Percentiles rank a stretch among this genome's conserved stretches.
Evolutionary conservation across 176 grass and related monocot species (phyloP).

Genomic region (Aegilops tauschii): DNA sequence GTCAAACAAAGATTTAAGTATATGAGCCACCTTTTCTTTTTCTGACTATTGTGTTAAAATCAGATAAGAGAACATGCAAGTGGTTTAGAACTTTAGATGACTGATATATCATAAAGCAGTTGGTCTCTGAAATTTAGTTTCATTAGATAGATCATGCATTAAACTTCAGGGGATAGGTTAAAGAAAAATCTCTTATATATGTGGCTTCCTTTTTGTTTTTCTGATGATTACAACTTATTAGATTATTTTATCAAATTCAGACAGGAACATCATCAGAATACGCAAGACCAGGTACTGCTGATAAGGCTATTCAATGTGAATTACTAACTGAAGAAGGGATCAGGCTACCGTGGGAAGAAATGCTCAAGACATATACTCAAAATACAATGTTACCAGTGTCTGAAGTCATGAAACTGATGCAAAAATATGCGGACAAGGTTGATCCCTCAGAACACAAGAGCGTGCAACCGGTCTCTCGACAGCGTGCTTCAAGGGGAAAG

Average conservation of each 20-base stretch:
- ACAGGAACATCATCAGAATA: constrained; percentile 13
- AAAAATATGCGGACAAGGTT: constrained; percentile 14
- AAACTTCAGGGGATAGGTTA: constrained; percentile 1
- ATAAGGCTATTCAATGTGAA: constrained; percentile 56
- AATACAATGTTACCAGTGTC: not conserved
- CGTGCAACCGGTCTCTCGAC: not conserved
- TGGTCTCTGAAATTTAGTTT: constrained; percentile 19
- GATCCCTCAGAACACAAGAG: constrained; percentile 15
- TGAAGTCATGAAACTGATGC: constrained; percentile 15
- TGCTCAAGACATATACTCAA: not conserved
- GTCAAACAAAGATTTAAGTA: not conserved
- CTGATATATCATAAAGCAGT: not conserved
- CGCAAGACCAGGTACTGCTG: constrained; percentile 37
- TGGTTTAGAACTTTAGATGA: constrained; percentile 6
- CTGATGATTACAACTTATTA: not conserved
- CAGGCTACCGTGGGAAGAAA: constrained; percentile 21
- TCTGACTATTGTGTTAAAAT: constrained; percentile 24
- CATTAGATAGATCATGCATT: not conserved
- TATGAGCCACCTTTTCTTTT: not conserved
- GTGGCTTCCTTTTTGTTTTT: not conserved
- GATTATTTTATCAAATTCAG: constrained; percentile 39
- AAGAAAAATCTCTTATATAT: not conserved
- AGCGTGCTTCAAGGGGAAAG: constrained; percentile 7
- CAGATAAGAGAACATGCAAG: constrained; percentile 22
- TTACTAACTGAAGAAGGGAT: constrained; percentile 46